These are phyloP conservation scores for Cunninghamia lanceolata DNA, from an alignment of 75 land plant genomes.

Conservation along the genomic window DNA sequence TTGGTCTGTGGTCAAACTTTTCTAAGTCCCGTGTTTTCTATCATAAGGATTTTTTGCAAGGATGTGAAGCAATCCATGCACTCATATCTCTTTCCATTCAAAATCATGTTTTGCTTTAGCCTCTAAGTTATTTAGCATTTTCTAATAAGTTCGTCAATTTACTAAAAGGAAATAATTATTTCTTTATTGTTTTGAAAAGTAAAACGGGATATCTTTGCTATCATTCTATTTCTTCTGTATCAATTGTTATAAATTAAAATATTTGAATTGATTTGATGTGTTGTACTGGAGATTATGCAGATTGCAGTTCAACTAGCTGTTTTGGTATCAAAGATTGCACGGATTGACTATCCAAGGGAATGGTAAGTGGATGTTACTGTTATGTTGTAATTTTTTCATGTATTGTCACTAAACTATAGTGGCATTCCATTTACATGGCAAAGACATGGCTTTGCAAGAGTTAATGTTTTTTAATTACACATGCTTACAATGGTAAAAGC, in stretches of 20 bases:
- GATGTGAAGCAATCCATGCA: background rate
- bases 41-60: background rate
- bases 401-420: background rate
- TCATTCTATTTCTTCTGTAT: background rate
- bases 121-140: background rate
- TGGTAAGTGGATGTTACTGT: conserved; percentile 47
- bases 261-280: background rate
- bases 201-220: background rate
- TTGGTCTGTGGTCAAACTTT: background rate
- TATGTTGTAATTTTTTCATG: background rate
- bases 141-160: background rate
- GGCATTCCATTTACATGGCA: background rate
- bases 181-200: background rate
- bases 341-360: conserved; percentile 97
- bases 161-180: background rate
- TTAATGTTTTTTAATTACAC: background rate
- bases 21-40: background rate
- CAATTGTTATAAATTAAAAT: background rate
- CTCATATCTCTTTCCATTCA: background rate
- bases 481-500: background rate
- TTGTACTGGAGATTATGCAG: conserved; percentile 34
- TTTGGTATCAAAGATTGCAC: conserved; percentile 93
- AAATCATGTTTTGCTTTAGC: background rate
- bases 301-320: conserved; percentile 89
- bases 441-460: background rate